Percentiles rank a stretch among this genome's conserved stretches.
Evolutionary conservation across 306 rosid species (phyloP).

Genomic region (Ammopiptanthus mongolicus): DNA sequence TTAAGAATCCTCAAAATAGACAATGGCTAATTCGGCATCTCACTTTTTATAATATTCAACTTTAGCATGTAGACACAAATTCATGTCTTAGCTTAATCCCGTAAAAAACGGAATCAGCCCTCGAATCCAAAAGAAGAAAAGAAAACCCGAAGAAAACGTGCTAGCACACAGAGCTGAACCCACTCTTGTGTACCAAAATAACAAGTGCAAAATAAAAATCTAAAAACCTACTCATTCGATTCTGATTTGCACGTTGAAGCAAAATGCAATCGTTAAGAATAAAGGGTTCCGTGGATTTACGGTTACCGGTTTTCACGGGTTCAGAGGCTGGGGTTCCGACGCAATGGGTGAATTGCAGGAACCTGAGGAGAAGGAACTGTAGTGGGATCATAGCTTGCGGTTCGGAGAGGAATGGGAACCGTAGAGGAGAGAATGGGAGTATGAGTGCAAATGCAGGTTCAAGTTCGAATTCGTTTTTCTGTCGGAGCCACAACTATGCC

Average conservation of each 20-base stretch:
- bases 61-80: neutral
- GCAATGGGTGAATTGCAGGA: conserved; percentile 11
- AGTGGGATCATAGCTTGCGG: conserved; percentile 39
- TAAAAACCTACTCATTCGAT: neutral
- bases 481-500: conserved; percentile 59
- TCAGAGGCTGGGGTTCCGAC: conserved; percentile 14
- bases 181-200: neutral
- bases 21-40: neutral
- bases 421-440: conserved; percentile 33
- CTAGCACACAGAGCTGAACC: neutral
- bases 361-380: conserved; percentile 17
- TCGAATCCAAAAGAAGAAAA: neutral
- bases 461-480: conserved; percentile 39
- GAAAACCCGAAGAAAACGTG: neutral
- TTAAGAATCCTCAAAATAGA: neutral
- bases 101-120: neutral
- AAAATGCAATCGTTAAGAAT: conserved; percentile 47
- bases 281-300: conserved; percentile 32
- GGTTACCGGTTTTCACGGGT: conserved; percentile 19
- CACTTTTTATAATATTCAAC: neutral
- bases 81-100: neutral
- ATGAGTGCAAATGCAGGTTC: conserved; percentile 28
- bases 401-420: conserved; percentile 35
- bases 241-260: neutral
- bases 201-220: neutral